Evolutionary conservation across 73 alveolate species (phyloP), one percentile per base, ranked within the genome.

Genomic region (Stentor roeselii): DNA sequence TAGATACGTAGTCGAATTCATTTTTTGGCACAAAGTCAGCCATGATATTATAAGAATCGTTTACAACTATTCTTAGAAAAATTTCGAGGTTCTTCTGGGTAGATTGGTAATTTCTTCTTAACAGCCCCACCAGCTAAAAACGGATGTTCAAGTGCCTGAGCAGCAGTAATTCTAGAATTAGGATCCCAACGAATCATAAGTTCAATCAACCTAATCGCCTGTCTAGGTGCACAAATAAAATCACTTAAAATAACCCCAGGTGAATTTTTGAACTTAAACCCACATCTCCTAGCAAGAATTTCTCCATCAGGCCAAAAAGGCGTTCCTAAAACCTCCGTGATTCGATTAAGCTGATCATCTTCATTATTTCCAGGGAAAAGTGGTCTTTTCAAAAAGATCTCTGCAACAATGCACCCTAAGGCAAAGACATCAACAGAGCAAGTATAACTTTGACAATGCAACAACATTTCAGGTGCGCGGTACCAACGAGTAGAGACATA

Each of bases 401-500:
- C 99, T 35, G 98, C 98, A 98, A 97, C 93, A n/a, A 97, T 96
- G 61, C 99, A 97, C 31, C 99, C 99, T 60, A 95, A 50, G 0
- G 99, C 99, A 93, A 96, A 97, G 59, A 97, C 89, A 93, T 97
- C 99, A 39, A 96, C 94, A 6, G 99, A 98, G 78, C 97, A 90
- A 75, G 93, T 93, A 87, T 97, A 97, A 88, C 90, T 92, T 4
- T 98, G 94, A 11, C 96, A 87, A 84, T 96, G 94, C 76, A 97
- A 86, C 38, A 97, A 89, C 21, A 96, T 86, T 84, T 97, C 99
- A 11, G 99, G 99, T 0, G 99, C 99, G 78, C 99, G 86, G 76
- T 94, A 94, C 92, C 96, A 94, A 83, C 98, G 78, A 2, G 98
- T 94, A 21, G 94, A 84, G 0, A 94, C 99, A 92, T 97, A 97